Conservation (phyloP, 352 stramenopile species). For the Pythium aphanidermatum region DNA sequence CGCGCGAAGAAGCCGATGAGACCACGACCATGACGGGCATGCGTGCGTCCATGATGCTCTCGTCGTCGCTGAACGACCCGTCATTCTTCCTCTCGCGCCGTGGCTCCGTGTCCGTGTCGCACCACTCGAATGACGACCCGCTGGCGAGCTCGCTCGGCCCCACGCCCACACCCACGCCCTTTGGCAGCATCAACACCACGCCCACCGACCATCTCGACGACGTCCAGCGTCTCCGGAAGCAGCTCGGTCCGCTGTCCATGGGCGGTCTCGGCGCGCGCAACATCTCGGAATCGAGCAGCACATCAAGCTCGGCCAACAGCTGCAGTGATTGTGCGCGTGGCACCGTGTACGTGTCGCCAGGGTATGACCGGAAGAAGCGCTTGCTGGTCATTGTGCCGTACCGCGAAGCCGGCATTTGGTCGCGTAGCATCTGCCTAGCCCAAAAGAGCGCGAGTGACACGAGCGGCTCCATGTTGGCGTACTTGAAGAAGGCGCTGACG, state of each 20-base stretch:
- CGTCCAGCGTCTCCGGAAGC: conserved; percentile 11
- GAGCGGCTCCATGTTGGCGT: conserved; percentile 72
- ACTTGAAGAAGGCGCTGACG: conserved; percentile 70
- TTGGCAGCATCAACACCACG: not conserved
- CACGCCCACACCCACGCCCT: too few relatives aligned
- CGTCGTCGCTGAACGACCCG: conserved; percentile 14
- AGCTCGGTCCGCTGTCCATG: not conserved
- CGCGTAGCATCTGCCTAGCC: conserved; percentile 77
- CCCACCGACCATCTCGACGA: not conserved
- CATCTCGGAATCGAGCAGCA: conserved; percentile 12
- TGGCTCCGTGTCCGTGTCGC: too few relatives aligned
- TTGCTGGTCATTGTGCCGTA: conserved; percentile 83
- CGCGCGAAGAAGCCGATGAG: conserved; percentile 36
- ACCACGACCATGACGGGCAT: conserved; percentile 18
- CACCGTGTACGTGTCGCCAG: conserved; percentile 60
- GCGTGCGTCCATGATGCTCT: conserved; percentile 13
- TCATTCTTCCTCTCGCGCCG: conserved; percentile 10
- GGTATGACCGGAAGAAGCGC: conserved; percentile 51
- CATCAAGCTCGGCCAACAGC: not conserved
- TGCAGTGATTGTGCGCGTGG: conserved; percentile 58
- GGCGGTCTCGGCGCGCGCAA: not conserved
- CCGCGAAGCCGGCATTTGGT: conserved; percentile 81
- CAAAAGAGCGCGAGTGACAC: conserved; percentile 46
- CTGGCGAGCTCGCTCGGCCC: too few relatives aligned
- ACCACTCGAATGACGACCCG: too few relatives aligned